These are phyloP conservation scores for Hyphopichia wangnamkhiaoensis DNA, from an alignment of 1,139 yeast species.

Conservation along the genomic window DNA sequence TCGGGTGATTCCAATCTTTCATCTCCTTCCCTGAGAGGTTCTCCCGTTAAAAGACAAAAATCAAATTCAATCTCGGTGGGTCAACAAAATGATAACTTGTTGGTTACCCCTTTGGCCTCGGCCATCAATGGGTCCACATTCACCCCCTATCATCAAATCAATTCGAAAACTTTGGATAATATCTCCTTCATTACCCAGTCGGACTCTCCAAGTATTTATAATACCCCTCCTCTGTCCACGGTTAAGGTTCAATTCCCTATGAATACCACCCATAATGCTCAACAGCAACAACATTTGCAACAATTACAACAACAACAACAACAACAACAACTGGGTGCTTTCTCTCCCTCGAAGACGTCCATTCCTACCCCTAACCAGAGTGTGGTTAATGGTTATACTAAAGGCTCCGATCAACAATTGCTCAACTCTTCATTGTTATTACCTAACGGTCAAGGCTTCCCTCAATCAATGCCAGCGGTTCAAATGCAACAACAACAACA, in stretches of 20 bases:
- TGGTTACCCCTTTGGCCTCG: slow-evolving; percentile 25
- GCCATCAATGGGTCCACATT: slow-evolving; percentile 15
- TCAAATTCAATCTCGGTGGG: slow-evolving; percentile 6
- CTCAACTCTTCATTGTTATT: neutral
- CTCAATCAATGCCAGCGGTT: neutral
- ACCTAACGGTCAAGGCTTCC: neutral
- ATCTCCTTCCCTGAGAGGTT: slow-evolving; percentile 2
- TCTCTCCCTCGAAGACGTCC: neutral
- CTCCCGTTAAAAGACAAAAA: slow-evolving; percentile 11
- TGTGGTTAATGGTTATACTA: neutral
- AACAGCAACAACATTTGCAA: neutral
- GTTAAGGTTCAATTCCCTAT: neutral
- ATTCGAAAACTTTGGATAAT: slow-evolving; percentile 39
- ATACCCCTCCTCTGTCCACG: slow-evolving; percentile 20
- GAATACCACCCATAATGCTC: too few species aligned
- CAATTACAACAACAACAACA: neutral
- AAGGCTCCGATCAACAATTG: neutral
- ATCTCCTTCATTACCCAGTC: slow-evolving; percentile 29
- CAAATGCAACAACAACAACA: neutral
- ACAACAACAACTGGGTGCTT: too few species aligned
- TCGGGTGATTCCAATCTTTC: slow-evolving; percentile 3
- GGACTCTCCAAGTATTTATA: slow-evolving; percentile 11
- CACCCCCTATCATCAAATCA: slow-evolving; percentile 26
- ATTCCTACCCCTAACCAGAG: neutral
- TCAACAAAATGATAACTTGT: slow-evolving; percentile 10